phyloP scores from a whole-genome alignment of 495 filamentous ascomycete species.

The Neurospora sublineolata region DNA sequence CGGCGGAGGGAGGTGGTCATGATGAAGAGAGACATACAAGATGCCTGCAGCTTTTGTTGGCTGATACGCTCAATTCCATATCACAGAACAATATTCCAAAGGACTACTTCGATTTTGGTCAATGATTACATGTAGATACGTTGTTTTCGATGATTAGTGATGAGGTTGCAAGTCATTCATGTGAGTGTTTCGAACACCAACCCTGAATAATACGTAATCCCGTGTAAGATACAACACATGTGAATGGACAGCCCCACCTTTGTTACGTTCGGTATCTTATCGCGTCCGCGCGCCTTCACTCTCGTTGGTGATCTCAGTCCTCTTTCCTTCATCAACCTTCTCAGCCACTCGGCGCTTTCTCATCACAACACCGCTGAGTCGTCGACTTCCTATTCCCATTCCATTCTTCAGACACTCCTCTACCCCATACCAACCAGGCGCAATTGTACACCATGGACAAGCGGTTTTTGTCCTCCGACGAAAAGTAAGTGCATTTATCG shows the following conservation, averaged over 20 bases:
- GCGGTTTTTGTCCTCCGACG: slow-evolving; percentile 8
- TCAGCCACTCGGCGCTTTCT: not conserved
- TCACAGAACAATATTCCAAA: too few relatives aligned
- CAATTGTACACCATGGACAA: slow-evolving; percentile 5
- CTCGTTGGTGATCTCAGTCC: not conserved
- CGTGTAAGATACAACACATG: not conserved
- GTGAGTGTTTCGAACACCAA: not conserved
- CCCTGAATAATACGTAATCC: not conserved
- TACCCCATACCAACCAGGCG: not conserved
- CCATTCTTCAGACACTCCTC: not conserved
- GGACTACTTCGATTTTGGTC: too few relatives aligned
- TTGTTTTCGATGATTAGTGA: not conserved
- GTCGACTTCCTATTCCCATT: not conserved
- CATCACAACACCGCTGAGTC: not conserved
- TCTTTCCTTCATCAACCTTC: not conserved
- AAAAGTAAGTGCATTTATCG: not conserved
- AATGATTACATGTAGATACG: not conserved
- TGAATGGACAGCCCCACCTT: not conserved
- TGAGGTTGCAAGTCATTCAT: not conserved
- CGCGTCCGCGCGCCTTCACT: not conserved
- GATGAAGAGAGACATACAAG: too few relatives aligned
- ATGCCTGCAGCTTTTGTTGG: too few relatives aligned
- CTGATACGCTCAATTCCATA: too few relatives aligned
- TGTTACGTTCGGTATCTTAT: not conserved
- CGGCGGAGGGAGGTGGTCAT: too few relatives aligned